Percentiles rank a stretch among this genome's conserved stretches.
phyloP scores from a whole-genome alignment of 2,329 filamentous ascomycete genomes.

The Pestalotiopsis fici region DNA sequence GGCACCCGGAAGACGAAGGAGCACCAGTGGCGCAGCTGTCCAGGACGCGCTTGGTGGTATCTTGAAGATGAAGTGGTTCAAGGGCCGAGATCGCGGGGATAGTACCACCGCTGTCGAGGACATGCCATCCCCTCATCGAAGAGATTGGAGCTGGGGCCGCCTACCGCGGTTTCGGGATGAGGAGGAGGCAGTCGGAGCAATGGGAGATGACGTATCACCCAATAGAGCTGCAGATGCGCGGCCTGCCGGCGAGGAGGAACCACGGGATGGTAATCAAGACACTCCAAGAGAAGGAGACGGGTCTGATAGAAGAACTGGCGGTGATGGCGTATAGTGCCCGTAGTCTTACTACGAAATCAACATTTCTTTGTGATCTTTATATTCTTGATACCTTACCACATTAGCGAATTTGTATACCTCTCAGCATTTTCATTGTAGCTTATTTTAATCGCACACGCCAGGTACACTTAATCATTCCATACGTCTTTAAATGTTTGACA shows the following conservation, averaged over 20 bases:
- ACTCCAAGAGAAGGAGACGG: background rate
- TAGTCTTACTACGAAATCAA: background rate
- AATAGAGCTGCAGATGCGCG: background rate
- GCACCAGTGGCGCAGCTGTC: constrained; percentile 30
- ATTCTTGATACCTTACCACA: background rate
- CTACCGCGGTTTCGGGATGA: constrained; percentile 6
- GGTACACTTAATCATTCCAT: too few species aligned
- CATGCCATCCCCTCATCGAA: background rate
- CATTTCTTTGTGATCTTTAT: background rate
- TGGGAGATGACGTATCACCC: background rate
- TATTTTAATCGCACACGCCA: too few species aligned
- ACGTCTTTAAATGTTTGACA: too few species aligned
- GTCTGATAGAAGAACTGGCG: background rate
- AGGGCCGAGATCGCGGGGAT: constrained; percentile 29
- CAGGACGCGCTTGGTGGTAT: constrained; percentile 55
- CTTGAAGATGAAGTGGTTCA: constrained; percentile 56
- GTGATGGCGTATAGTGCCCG: background rate
- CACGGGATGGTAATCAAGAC: background rate
- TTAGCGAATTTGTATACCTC: too few species aligned
- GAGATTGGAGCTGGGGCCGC: constrained; percentile 8
- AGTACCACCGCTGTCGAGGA: constrained; percentile 13
- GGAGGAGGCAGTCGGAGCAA: background rate
- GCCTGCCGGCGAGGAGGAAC: background rate
- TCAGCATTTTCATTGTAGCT: too few species aligned
- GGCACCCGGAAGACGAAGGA: constrained; percentile 33